Evolutionary conservation across 352 stramenopile genomes (phyloP), one percentile per base, ranked within the genome.

Genomic region (Aphanomyces cochlioides): DNA sequence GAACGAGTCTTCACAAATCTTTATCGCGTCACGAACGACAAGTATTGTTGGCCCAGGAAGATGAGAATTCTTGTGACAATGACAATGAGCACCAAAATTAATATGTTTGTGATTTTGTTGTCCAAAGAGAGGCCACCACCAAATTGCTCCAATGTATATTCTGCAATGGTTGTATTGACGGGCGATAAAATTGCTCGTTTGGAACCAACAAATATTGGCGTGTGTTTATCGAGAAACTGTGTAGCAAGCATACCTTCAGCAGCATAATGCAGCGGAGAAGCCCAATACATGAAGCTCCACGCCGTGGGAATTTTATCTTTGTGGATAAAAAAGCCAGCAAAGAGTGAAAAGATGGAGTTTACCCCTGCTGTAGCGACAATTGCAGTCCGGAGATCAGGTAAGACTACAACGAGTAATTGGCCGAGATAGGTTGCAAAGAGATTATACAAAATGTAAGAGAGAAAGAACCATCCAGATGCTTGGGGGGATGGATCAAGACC

Each of bases 381-480:
- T 3, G 82, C 80, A 17, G 83, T 71, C 40, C 85, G 74, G 28
- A 85, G 67, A 5, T 65, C 77, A 15, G 82, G 84, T 54, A 88
- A 57, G 3, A 75, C 68, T 7, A 79, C 80, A 50, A 85, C 81
- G 53, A 96, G 79, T 56, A 92, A 84, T 68, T 97, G 84, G 15
- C 79, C 84, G 45, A 87, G 77, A 75, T 86, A 94, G 6, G 85
- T 89, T 56, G 84, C 79, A 68, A 83, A 71, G 56, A 82, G 74
- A 8, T 93, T 58, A 61, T 70, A 87, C 45, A 96, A 15, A 53
- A 75, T 57, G 73, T 83, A 85, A n/a, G 87, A 66, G 39, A 81
- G 57, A 19, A 67, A 78, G 19, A 83, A 75, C 40, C 83, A 61
- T 12, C 13, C 12, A 53, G 50, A 38, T 56, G 50, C 56, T 17